Percentiles rank a stretch among this genome's conserved stretches.
phyloP scores from a whole-genome alignment of 768 basidiomycete species.

The Hortiboletus campestris region DNA sequence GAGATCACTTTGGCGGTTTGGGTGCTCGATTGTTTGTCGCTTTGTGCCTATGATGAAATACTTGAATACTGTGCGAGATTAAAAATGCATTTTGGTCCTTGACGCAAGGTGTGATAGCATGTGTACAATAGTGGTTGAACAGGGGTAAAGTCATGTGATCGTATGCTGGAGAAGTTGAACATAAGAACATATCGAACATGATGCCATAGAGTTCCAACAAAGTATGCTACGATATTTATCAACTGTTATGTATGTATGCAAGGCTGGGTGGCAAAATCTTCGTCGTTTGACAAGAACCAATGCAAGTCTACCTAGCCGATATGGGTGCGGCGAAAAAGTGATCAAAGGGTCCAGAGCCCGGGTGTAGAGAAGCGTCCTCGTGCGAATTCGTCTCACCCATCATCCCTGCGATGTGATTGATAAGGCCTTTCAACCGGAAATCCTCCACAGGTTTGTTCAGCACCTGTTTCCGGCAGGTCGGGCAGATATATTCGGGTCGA shows the following conservation, averaged over 20 bases:
- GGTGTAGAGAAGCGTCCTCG: not conserved
- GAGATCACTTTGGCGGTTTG: not conserved
- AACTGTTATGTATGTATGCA: not conserved
- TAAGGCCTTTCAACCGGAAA: constrained; percentile 58
- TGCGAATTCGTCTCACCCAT: constrained; percentile 47
- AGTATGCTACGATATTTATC: not conserved
- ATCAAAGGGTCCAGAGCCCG: constrained; percentile 40
- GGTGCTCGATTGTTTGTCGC: too few species aligned
- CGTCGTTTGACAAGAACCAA: not conserved
- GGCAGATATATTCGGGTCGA: constrained; percentile 62
- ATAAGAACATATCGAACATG: too few species aligned
- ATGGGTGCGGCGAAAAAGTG: constrained; percentile 39
- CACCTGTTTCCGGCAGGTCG: constrained; percentile 57
- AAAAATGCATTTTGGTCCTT: too few species aligned
- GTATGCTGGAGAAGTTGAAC: too few species aligned
- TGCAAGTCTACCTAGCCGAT: not conserved
- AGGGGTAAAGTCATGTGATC: too few species aligned
- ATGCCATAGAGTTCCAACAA: not conserved
- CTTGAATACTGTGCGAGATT: too few species aligned
- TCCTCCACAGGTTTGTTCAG: constrained; percentile 53
- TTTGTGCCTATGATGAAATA: not conserved
- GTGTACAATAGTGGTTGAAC: too few species aligned
- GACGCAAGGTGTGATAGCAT: too few species aligned
- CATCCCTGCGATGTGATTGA: constrained; percentile 47
- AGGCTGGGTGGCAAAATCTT: not conserved